Conservation (phyloP, 805 yeast genomes). For the Clavispora asparagi region DNA sequence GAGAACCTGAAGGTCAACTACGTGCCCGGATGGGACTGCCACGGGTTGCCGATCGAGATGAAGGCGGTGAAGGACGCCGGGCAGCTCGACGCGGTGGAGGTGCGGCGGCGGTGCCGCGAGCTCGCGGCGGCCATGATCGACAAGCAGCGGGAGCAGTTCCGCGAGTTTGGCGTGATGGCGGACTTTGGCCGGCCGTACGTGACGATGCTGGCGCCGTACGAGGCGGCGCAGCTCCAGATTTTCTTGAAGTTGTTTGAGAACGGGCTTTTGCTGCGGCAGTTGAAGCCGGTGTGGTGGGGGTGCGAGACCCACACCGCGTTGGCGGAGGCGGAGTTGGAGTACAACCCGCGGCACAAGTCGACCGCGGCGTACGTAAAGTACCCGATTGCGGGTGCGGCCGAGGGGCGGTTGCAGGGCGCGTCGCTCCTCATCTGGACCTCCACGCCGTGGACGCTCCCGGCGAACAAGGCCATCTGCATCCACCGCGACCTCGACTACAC, state of each 20-base stretch:
- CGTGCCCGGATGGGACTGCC: slow-evolving; percentile 98
- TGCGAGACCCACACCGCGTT: slow-evolving; percentile 89
- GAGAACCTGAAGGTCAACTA: slow-evolving; percentile 62
- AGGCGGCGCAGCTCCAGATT: slow-evolving; percentile 65
- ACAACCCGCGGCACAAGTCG: slow-evolving; percentile 65
- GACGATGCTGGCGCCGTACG: slow-evolving; percentile 70
- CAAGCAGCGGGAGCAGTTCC: slow-evolving; percentile 59
- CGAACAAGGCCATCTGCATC: slow-evolving; percentile 79
- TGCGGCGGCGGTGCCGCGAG: slow-evolving; percentile 58
- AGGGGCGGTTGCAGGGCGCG: slow-evolving; percentile 12
- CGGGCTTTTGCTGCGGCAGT: slow-evolving; percentile 73
- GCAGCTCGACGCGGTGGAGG: slow-evolving; percentile 40
- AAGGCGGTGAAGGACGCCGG: slow-evolving; percentile 54
- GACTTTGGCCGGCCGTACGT: slow-evolving; percentile 71
- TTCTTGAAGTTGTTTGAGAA: slow-evolving; percentile 61
- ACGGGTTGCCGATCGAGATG: slow-evolving; percentile 93
- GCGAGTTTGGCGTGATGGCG: slow-evolving; percentile 72
- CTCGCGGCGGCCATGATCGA: slow-evolving; percentile 68
- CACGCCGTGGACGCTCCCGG: slow-evolving; percentile 95
- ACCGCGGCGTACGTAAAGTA: slow-evolving; percentile 66
- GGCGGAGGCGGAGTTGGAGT: slow-evolving; percentile 95
- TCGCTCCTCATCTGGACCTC: slow-evolving; percentile 85
- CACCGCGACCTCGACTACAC: slow-evolving; percentile 57
- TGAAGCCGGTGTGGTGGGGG: slow-evolving; percentile 97
- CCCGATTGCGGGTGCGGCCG: slow-evolving; percentile 32